phyloP scores from a whole-genome alignment of 148 eudicot genomes.

The Selenicereus undatus region DNA sequence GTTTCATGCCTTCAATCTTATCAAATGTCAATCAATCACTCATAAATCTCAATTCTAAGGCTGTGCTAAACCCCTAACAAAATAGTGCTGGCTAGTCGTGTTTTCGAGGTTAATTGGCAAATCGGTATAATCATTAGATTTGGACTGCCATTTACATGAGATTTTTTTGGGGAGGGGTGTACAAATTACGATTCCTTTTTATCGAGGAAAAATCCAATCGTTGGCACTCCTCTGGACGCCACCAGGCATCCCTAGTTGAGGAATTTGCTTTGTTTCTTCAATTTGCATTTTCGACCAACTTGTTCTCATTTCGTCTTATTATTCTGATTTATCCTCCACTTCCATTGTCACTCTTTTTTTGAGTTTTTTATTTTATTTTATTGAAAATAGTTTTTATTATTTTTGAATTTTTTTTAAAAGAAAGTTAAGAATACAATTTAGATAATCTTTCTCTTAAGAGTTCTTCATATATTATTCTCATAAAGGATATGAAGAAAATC shows the following conservation, averaged over 20 bases:
- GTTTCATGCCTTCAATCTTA: no score
- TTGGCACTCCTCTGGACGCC: conserved; percentile 10
- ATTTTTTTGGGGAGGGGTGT: neutral
- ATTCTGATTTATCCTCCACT: neutral
- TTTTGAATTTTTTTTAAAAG: no score
- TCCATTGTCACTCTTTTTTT: neutral
- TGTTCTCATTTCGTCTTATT: neutral
- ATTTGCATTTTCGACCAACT: conserved; percentile 13
- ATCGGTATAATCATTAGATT: neutral
- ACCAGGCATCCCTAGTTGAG: conserved; percentile 8
- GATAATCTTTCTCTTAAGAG: no score
- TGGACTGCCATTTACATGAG: neutral
- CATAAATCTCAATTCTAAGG: no score
- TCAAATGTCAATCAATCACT: no score
- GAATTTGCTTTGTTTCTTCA: conserved; percentile 13
- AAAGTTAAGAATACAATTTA: no score
- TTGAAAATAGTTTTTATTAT: no score
- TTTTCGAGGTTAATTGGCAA: neutral
- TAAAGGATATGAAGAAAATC: no score
- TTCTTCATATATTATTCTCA: no score
- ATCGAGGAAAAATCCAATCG: neutral
- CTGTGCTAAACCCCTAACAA: neutral
- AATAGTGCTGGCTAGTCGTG: neutral
- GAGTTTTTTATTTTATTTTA: neutral
- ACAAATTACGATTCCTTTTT: neutral